phyloP scores from a whole-genome alignment of 257 asterid genomes.

The Solanum bukasovii region DNA sequence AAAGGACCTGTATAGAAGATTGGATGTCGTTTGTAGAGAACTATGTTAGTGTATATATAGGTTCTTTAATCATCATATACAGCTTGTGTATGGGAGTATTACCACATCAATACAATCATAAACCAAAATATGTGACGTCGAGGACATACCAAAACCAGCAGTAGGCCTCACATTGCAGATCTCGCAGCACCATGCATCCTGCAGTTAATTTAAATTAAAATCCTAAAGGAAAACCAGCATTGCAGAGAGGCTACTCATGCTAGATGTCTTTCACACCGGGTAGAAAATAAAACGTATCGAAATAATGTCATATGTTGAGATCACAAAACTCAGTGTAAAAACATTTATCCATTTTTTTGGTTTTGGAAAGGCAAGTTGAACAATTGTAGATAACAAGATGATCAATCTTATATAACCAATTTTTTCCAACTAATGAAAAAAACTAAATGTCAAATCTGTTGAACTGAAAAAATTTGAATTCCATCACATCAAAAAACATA shows the following conservation, averaged over 20 bases:
- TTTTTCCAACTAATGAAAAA: not conserved
- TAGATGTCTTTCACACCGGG: not conserved
- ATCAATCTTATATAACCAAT: not conserved
- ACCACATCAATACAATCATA: not conserved
- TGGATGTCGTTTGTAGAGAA: not conserved
- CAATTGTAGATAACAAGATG: not conserved
- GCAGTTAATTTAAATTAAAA: not conserved
- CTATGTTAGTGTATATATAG: not conserved
- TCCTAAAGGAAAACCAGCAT: not conserved
- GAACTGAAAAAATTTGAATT: not conserved
- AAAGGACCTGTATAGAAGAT: not conserved
- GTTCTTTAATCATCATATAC: not conserved
- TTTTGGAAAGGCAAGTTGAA: not conserved
- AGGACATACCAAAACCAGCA: constrained; percentile 18
- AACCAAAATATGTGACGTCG: not conserved
- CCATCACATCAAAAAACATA: not conserved
- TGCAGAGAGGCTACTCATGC: not conserved
- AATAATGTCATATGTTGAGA: not conserved
- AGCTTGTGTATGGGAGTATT: not conserved
- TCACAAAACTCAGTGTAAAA: not conserved
- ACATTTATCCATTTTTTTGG: not conserved
- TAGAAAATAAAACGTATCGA: not conserved
- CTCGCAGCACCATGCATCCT: constrained; percentile 18
- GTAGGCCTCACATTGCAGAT: constrained; percentile 13
- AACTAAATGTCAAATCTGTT: not conserved